Evolutionary conservation across 306 rosid species (phyloP).

Genomic region (Rosa persica): DNA sequence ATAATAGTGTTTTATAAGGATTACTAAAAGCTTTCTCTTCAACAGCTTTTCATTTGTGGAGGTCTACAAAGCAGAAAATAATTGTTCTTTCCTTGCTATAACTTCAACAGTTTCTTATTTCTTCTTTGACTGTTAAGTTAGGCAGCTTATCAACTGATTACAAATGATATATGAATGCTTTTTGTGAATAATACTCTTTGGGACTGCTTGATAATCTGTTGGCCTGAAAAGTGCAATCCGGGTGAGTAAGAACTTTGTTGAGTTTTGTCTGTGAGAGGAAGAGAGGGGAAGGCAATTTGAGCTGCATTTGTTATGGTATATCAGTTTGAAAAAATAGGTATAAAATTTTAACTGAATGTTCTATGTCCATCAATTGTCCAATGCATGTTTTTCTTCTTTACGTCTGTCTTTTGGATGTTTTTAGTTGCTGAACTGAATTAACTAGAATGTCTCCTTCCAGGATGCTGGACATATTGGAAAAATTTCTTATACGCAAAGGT

Average conservation of each 20-base stretch:
- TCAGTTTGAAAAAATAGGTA: neutral
- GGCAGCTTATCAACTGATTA: neutral
- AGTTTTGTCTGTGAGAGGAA: neutral
- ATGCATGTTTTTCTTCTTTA: neutral
- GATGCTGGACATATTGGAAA: constrained; percentile 94
- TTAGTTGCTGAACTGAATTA: constrained; percentile 29
- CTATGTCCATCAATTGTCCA: neutral
- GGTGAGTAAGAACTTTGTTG: neutral
- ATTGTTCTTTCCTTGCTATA: neutral
- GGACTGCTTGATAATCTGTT: neutral
- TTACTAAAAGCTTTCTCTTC: neutral
- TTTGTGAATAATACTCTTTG: neutral
- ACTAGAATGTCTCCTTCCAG: constrained; percentile 43
- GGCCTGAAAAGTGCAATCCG: neutral
- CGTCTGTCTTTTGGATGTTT: neutral
- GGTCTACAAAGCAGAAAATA: neutral
- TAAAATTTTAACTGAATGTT: neutral
- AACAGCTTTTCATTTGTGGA: neutral
- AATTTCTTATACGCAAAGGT: constrained; percentile 83
- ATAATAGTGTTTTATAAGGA: neutral
- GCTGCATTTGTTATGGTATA: neutral
- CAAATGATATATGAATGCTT: neutral
- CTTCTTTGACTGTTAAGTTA: neutral
- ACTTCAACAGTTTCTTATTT: neutral
- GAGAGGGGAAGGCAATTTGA: neutral